Conservation (phyloP, 768 basidiomycete species). For the Suillus alpinus region DNA sequence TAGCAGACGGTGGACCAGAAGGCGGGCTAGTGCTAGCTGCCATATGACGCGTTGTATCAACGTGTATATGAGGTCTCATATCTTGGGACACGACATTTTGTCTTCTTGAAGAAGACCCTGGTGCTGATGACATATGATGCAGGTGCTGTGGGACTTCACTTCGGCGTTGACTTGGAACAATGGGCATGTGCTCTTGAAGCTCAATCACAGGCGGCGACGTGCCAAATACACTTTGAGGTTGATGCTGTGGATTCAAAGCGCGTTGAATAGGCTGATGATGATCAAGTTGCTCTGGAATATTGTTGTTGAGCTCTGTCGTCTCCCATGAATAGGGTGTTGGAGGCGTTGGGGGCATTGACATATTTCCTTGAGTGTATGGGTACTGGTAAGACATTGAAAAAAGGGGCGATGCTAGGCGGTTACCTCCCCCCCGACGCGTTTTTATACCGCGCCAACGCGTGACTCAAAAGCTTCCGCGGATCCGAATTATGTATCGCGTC, state of each 20-base stretch:
- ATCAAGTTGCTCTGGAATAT: constrained; percentile 35
- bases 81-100: constrained; percentile 18
- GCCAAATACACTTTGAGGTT: constrained; percentile 21
- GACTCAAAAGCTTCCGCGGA: constrained; percentile 25
- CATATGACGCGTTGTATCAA: constrained; percentile 29
- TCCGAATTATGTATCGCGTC: constrained; percentile 13
- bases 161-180: constrained; percentile 27
- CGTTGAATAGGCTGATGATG: constrained; percentile 27
- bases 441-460: constrained; percentile 26
- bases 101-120: constrained; percentile 10
- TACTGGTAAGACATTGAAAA: constrained; percentile 49
- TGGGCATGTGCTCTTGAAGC: constrained; percentile 26
- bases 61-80: constrained; percentile 32
- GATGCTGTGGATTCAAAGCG: constrained; percentile 27
- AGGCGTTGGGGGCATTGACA: constrained; percentile 49
- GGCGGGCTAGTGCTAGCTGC: constrained; percentile 28
- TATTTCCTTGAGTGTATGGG: constrained; percentile 45
- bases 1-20: constrained; percentile 31
- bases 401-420: constrained; percentile 21
- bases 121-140: constrained; percentile 18
- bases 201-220: constrained; percentile 17
- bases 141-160: constrained; percentile 24
- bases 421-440: constrained; percentile 19
- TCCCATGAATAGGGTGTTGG: constrained; percentile 39
- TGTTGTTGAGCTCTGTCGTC: constrained; percentile 37